These are phyloP conservation scores for Jamesozyma jinghongensis DNA, from an alignment of 805 yeast genomes.

Conservation along the genomic window DNA sequence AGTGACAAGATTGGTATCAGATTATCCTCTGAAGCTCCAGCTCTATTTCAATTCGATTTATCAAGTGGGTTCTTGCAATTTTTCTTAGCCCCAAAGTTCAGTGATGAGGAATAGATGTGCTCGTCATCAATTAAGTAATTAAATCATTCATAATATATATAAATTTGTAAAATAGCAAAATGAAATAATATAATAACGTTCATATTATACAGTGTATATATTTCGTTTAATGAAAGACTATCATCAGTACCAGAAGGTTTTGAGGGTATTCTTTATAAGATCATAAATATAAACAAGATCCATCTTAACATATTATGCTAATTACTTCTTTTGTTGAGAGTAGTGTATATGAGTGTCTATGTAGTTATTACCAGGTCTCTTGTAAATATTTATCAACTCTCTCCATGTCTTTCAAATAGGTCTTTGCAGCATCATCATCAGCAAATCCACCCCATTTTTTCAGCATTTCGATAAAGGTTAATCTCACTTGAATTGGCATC, in stretches of 20 bases:
- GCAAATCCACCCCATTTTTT: constrained; percentile 35
- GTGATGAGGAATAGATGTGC: constrained; percentile 60
- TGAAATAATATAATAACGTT: no score
- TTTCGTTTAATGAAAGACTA: no score
- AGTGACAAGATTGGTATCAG: constrained; percentile 71
- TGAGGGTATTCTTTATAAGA: no score
- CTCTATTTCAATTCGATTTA: constrained; percentile 83
- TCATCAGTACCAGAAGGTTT: no score
- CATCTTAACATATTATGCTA: no score
- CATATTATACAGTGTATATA: no score
- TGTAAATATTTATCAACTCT: constrained; percentile 60
- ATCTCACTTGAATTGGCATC: constrained; percentile 83
- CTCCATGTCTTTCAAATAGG: constrained; percentile 52
- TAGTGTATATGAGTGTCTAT: no score
- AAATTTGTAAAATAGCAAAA: not conserved
- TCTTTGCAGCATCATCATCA: constrained; percentile 38
- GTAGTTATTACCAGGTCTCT: constrained; percentile 66
- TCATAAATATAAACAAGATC: no score
- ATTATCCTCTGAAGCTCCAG: constrained; percentile 86
- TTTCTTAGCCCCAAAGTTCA: constrained; percentile 96
- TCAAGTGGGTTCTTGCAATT: constrained; percentile 83
- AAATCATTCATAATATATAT: not conserved
- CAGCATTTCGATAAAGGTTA: constrained; percentile 63
- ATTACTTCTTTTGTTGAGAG: no score
- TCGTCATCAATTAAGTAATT: not conserved